A percentile compares a stretch with the other conserved stretches of the same genome.
phyloP scores from a whole-genome alignment of 2,329 filamentous ascomycete species.

The Colletotrichum tropicicola region DNA sequence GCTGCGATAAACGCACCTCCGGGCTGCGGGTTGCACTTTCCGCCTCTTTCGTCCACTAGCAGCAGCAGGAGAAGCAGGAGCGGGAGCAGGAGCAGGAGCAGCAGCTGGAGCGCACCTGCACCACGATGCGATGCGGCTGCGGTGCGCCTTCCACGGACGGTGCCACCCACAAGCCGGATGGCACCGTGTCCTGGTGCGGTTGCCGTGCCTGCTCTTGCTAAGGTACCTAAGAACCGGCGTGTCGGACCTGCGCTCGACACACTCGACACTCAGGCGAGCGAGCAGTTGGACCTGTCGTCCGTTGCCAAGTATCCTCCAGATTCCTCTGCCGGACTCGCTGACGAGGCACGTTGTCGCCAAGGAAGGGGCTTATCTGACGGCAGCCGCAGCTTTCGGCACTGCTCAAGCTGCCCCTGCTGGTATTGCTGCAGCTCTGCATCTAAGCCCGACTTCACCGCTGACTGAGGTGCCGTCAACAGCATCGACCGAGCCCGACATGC shows the following conservation, averaged over 20 bases:
- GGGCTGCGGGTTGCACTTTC: too few species aligned
- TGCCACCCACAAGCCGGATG: slow-evolving; percentile 1
- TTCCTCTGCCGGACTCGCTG: not conserved
- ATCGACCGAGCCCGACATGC: too few species aligned
- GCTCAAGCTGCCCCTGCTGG: not conserved
- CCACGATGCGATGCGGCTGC: not conserved
- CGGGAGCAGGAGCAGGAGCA: not conserved
- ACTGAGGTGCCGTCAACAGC: not conserved
- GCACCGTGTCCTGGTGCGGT: not conserved
- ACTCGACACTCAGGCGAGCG: not conserved
- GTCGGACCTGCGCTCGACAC: not conserved
- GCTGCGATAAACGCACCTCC: slow-evolving; percentile 15
- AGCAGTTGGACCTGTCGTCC: not conserved
- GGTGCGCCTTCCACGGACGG: slow-evolving; percentile 5
- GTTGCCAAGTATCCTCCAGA: not conserved
- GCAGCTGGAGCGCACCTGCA: not conserved
- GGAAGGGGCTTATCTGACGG: slow-evolving; percentile 23
- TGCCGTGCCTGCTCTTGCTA: not conserved
- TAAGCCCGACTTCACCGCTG: slow-evolving; percentile 11
- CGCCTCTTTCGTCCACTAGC: too few species aligned
- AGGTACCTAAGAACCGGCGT: too few species aligned
- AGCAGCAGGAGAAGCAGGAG: too few species aligned
- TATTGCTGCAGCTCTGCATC: slow-evolving; percentile 6
- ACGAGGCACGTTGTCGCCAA: slow-evolving; percentile 20
- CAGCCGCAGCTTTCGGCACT: slow-evolving; percentile 27